Base-by-base conservation (phyloP, 768 basidiomycete species). In the Rickenella mellea region DNA sequence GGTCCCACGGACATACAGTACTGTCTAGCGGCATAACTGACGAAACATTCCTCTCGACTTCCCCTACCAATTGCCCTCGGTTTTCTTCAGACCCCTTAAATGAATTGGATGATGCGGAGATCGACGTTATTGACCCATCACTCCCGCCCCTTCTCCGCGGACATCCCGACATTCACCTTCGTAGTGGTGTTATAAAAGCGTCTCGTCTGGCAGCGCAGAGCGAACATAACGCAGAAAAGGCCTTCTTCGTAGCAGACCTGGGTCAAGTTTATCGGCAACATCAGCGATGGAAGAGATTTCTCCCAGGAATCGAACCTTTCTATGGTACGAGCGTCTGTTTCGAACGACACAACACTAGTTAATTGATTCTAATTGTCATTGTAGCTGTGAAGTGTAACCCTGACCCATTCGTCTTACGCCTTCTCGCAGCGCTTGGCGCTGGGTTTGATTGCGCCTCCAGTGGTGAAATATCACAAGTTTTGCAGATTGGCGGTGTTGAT, bases 381-480 rank as follows among this genome's bases (percentile, higher is more conserved):
- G 42, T 57, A 91, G 91, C 96, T 46, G 79, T 98, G 56, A 99
- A 99, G 67, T 96, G 91, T 66, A 99, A 99, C 67, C 94, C 96
- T 17, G 94, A 98, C 55, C 91, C 92, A 3, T 89, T 89, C 55
- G 80, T 99, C 44, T 70, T 98, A 39, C 82, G 91, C 46, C 74
- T 99, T 39, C 76, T 99, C 30, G 88, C 89, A 14, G 78, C 88
- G 24, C 66, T 97, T 38, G 96, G 96, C 21, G 69, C 87, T 1
- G 92, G 92, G 12, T 99, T 99, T 65, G 96, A 99, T 62, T 98
- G 96, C 54, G 96, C 96, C 12, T 98, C 94, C 28, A 84, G 88
- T 51, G 80, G 83, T 44, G 96, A 99, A 64, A 97, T 99, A 52
- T 70, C 74, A 17, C 75, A 78, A 48, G 83, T 98, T 21, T 68